Evolutionary conservation across 257 asterid genomes (phyloP).

Genomic region (Paraleonurus japonicus): DNA sequence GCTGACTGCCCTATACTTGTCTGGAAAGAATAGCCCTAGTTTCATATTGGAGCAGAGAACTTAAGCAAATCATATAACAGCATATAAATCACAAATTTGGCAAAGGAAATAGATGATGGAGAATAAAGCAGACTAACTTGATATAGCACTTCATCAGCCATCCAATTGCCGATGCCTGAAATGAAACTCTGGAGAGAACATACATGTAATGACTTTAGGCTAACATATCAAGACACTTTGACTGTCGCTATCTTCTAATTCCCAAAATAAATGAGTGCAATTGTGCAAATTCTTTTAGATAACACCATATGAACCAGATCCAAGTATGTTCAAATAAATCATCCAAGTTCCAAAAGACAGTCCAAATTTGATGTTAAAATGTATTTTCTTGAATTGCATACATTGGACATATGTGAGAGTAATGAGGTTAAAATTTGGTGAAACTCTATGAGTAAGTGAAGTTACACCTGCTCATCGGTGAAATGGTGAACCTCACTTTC

Average conservation of each 20-base stretch:
- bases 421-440: not conserved
- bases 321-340: not conserved
- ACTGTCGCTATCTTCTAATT: not conserved
- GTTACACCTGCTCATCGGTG: not conserved
- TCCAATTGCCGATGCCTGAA: conserved; percentile 98
- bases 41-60: conserved; percentile 3
- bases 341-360: not conserved
- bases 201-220: conserved; percentile 3
- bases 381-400: conserved; percentile 1
- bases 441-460: not conserved
- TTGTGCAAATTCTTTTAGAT: not conserved
- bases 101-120: conserved; percentile 21
- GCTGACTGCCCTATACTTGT: not conserved
- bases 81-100: conserved; percentile 2
- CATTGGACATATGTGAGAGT: not conserved
- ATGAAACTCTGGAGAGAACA: conserved; percentile 73
- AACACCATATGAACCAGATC: conserved; percentile 11
- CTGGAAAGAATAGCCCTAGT: not conserved
- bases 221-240: not conserved
- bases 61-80: conserved; percentile 6
- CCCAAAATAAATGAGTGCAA: not conserved
- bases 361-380: not conserved
- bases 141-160: conserved; percentile 97
- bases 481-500: not conserved
- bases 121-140: conserved; percentile 58